Percentiles rank a stretch among this genome's conserved stretches.
Conservation (phyloP, 2,329 filamentous ascomycete genomes). For the Chalaropsis ovoidea region DNA sequence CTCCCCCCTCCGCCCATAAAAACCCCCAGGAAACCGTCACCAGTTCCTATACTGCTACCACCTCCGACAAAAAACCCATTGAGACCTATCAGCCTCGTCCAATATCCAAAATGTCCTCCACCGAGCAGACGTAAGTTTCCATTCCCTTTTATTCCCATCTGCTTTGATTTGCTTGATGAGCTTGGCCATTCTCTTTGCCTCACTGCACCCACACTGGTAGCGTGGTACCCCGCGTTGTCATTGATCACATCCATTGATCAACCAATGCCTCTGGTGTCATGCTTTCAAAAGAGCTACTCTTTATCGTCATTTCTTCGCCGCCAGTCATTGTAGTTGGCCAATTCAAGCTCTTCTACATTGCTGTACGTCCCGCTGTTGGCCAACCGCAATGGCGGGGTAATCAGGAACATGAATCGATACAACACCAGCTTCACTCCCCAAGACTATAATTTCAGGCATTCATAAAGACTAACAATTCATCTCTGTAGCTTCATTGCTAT, state of each 20-base stretch:
- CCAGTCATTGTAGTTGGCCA: too few relatives aligned
- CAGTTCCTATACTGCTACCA: conserved; percentile 16
- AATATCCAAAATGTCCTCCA: conserved; percentile 33
- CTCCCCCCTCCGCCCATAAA: conserved; percentile 19
- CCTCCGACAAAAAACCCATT: conserved; percentile 17
- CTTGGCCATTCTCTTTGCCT: conserved; percentile 14
- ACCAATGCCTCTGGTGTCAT: background rate
- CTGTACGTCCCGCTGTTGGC: background rate
- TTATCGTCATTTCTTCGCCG: background rate
- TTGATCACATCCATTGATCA: background rate
- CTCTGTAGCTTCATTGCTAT: conserved; percentile 88
- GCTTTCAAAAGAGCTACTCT: background rate
- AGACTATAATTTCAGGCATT: background rate
- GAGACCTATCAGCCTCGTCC: conserved; percentile 19
- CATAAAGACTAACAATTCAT: conserved; percentile 12
- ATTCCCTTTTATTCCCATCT: background rate
- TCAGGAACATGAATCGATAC: conserved; percentile 25
- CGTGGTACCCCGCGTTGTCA: background rate
- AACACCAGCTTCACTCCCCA: conserved; percentile 29
- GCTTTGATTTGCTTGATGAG: conserved; percentile 24
- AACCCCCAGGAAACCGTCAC: conserved; percentile 20
- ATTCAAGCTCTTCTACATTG: background rate
- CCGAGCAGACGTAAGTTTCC: conserved; percentile 59
- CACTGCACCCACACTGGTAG: background rate
- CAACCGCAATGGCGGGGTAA: conserved; percentile 8